phyloP scores from a whole-genome alignment of 768 basidiomycete genomes.

The Tulasnella sp. region DNA sequence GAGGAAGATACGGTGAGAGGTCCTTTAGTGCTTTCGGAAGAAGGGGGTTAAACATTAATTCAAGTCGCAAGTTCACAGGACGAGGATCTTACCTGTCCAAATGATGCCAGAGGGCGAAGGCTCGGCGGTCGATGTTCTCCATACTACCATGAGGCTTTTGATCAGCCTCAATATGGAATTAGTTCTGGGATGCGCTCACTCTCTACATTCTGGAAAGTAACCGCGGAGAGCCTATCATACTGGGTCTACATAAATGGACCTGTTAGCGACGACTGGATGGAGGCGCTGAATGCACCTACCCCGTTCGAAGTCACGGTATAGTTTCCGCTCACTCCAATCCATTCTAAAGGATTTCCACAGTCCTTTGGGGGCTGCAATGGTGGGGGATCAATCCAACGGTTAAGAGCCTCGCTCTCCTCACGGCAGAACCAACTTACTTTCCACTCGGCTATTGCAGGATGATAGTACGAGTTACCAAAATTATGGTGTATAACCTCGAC shows the following conservation, averaged over 20 bases:
- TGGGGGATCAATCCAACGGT: not conserved
- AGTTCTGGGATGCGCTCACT: not conserved
- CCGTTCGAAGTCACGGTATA: not conserved
- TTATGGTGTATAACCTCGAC: not conserved
- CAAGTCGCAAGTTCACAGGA: not conserved
- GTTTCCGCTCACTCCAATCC: not conserved
- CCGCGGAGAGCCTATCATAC: not conserved
- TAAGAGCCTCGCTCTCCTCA: conserved; percentile 31
- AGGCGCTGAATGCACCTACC: not conserved
- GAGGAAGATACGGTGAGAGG: conserved; percentile 64
- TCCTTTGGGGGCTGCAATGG: not conserved
- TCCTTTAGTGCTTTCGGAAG: conserved; percentile 48
- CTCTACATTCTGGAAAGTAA: not conserved
- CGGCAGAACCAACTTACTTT: conserved; percentile 43
- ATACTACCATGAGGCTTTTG: conserved; percentile 70
- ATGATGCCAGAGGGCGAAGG: conserved; percentile 66
- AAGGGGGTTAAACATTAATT: not conserved
- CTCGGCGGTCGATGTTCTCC: conserved; percentile 78
- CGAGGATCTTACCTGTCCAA: conserved; percentile 51
- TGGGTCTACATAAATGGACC: not conserved
- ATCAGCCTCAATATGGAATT: conserved; percentile 38
- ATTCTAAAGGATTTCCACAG: not conserved
- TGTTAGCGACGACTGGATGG: not conserved
- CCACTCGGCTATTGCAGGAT: conserved; percentile 3
- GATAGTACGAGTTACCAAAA: not conserved